Base-by-base conservation (phyloP, 805 yeast species). In the Wickerhamomyces bovis region DNA sequence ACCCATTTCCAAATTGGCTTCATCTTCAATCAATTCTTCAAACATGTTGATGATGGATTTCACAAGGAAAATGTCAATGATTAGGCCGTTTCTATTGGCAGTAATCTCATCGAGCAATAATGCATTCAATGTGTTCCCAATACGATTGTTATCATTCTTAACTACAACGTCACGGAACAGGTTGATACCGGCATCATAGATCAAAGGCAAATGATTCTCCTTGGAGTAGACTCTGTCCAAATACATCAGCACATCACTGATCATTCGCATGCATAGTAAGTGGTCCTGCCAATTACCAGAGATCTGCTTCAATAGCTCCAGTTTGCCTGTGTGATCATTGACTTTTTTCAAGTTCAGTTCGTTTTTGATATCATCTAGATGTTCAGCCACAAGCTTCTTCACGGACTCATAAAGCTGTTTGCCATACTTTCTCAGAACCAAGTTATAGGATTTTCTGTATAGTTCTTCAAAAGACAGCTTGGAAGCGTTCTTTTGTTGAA, bases 211-310 rank as follows among this genome's bases (percentile, higher is more conserved):
- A 54, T 78, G 81, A 46, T 72, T 70, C 52, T 84, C 90, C 53
- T 79, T 81, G 23, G 89, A 85, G 55, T 85, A 89, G 0, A 87
- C 96, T 39, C 95, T 75, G 60, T 89, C 95, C 60, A 90, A 64
- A 58, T 89, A 89, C 85, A 89, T 83, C 60, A 88, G 68, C 3
- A 89, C 86, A 62, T 90, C 96, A 55, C 90, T 77, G 39, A 88
- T 77, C 75, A 87, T 79, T 52, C 86, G 74, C 83, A 87, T 85
- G 42, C 84, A 74, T 36, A 81, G 72, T 35, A 81, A 63, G 60
- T 85, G 92, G 42, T 81, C 87, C 33, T 77, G 73, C 96, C 96
- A 89, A 3, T 51, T 52, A 4, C 48, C 43, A 3, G 70, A 55
- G 8, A 75, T 56, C 4, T 61, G 61, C 39, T 63, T 64, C 51